Base-by-base conservation (phyloP, 1,284 basidiomycete genomes). In the Mycosarcoma maydis region DNA sequence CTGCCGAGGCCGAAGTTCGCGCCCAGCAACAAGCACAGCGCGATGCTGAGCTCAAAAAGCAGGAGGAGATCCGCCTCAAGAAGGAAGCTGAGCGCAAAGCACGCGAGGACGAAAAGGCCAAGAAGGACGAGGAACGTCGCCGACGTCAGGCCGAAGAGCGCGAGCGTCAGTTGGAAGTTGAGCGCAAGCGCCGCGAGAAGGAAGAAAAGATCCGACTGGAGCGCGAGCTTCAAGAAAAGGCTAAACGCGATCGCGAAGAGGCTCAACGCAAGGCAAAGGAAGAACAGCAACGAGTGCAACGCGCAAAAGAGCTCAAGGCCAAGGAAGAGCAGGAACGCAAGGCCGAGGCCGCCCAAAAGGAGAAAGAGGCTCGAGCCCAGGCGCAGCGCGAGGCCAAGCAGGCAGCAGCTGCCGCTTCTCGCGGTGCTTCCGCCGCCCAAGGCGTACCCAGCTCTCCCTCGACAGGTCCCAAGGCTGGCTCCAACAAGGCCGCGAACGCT, bases 1-100 rank as follows among this genome's bases (percentile, higher is more conserved):
- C 73, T 37, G 78, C 62, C 30, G 78, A 80, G 45, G 86, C 85
- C 36, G 88, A 88, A 22, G 84, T 85, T 27, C 88, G 89, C 67
- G 87, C 88, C 49, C 87, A 88, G 76, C 84, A 86, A 57, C 86
- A 87, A 59, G 87, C 87, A 83, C 88, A 87, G 75, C 88, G 79
- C 64, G 81, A 83, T 41, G 82, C 77, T 29, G 82, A 83, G 34
- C 76, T 80, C 51, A 72, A 74, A 41, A 76, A 77, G 26, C 74
- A 88, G 40, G 90, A 92, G 59, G 92, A 92, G 78, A 92, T 94
- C 82, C 87, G 86, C 10, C 76, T 79, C 22, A 80, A 83, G 38
- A 83, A 83, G 58, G 85, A 85, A 47, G 84, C 84, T 32, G 85
- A 85, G 61, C 81, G 82, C 57, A 84, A 83, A 65, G 83, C 85